Conservation (phyloP, 495 filamentous ascomycete species). For the Thermochaetoides thermophila region DNA sequence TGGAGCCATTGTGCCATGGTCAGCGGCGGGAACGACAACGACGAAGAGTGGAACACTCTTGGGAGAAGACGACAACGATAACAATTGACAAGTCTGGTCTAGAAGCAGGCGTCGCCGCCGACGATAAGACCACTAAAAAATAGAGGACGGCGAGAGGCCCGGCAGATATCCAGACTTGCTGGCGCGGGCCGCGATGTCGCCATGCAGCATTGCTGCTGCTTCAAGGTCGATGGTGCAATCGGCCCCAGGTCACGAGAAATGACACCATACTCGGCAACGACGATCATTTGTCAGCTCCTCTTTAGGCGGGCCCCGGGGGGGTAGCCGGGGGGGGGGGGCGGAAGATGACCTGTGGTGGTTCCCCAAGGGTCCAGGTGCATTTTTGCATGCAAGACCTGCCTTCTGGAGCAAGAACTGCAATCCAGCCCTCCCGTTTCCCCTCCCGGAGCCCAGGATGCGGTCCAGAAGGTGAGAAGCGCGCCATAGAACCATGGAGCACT, state of each 20-base stretch:
- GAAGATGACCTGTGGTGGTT: too few species aligned
- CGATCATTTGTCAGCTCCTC: constrained; percentile 25
- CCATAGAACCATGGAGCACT: too few species aligned
- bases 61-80: constrained; percentile 6
- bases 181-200: too few species aligned
- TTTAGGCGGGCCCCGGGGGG: constrained; percentile 11
- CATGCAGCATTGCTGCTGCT: constrained; percentile 13
- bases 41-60: constrained; percentile 5
- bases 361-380: constrained; percentile 8
- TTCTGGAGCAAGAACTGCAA: too few species aligned
- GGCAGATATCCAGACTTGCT: constrained; percentile 12
- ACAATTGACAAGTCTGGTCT: too few species aligned
- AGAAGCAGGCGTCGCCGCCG: too few species aligned
- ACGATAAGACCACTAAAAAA: constrained; percentile 6
- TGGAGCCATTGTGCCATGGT: constrained; percentile 35
- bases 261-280: constrained; percentile 21
- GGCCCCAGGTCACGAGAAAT: constrained; percentile 25
- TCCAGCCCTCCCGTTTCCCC: too few species aligned
- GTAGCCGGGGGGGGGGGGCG: too few species aligned
- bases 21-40: constrained; percentile 10
- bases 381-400: too few species aligned
- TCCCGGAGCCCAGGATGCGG: too few species aligned
- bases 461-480: too few species aligned
- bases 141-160: constrained; percentile 12
- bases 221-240: constrained; percentile 25